These are phyloP conservation scores for Leucoagaricus sp. DNA, from an alignment of 1,284 basidiomycete genomes.

Conservation along the genomic window DNA sequence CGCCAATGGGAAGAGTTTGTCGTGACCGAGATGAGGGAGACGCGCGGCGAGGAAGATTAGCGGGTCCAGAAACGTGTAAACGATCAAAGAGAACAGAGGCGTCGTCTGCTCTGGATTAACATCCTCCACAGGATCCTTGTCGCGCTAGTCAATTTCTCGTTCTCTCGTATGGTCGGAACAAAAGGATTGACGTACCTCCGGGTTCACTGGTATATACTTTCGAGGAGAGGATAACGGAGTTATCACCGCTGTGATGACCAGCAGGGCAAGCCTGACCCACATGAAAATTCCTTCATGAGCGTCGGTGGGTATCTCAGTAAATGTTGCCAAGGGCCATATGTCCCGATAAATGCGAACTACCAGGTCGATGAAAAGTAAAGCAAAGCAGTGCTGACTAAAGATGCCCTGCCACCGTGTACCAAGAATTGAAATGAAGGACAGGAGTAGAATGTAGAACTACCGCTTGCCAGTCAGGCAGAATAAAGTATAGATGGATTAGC, in stretches of 20 bases:
- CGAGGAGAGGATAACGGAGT: slow-evolving; percentile 44
- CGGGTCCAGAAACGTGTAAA: slow-evolving; percentile 40
- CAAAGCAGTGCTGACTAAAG: slow-evolving; percentile 6
- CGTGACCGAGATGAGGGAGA: slow-evolving; percentile 12
- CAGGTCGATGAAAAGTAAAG: slow-evolving; percentile 23
- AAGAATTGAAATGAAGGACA: background rate
- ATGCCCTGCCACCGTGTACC: background rate
- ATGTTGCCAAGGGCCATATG: slow-evolving; percentile 62
- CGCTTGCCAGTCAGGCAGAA: background rate
- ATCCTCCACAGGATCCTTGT: slow-evolving; percentile 5
- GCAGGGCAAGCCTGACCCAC: slow-evolving; percentile 38
- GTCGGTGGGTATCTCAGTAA: slow-evolving; percentile 34
- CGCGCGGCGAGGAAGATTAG: slow-evolving; percentile 28
- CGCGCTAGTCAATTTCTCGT: background rate
- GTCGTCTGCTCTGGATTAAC: slow-evolving; percentile 42
- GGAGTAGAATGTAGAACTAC: slow-evolving; percentile 2
- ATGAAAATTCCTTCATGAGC: slow-evolving; percentile 32
- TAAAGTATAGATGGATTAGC: background rate
- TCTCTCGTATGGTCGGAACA: slow-evolving; percentile 30
- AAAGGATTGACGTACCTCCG: slow-evolving; percentile 31
- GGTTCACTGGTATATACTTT: slow-evolving; percentile 45
- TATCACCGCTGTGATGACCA: slow-evolving; percentile 34
- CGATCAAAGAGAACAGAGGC: slow-evolving; percentile 34
- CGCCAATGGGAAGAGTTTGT: slow-evolving; percentile 14
- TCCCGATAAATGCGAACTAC: slow-evolving; percentile 62